Conservation (phyloP, 2,329 filamentous ascomycete species). For the Trichoderma atroviride region DNA sequence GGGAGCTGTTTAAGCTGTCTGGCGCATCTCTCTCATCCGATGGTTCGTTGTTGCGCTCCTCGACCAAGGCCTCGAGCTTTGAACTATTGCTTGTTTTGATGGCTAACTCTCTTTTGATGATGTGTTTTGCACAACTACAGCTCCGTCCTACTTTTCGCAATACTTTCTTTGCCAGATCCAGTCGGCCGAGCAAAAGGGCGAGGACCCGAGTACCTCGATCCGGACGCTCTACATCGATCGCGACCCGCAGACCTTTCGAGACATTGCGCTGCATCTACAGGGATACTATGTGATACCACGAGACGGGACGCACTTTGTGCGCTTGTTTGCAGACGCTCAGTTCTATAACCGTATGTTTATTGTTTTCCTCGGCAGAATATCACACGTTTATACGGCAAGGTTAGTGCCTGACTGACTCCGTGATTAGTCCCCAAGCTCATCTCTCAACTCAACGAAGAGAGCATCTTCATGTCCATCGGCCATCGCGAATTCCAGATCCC, state of each 20-base stretch:
- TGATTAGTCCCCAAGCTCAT: conserved; percentile 78
- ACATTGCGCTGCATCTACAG: conserved; percentile 89
- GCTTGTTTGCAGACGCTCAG: conserved; percentile 90
- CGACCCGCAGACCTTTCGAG: conserved; percentile 83
- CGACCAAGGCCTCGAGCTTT: neutral
- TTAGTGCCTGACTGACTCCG: neutral
- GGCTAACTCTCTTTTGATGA: neutral
- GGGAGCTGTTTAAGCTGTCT: conserved; percentile 71
- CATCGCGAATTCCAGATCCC: conserved; percentile 86
- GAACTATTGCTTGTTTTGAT: conserved; percentile 24
- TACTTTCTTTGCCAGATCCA: conserved; percentile 86
- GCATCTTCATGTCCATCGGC: conserved; percentile 90
- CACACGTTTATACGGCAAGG: neutral
- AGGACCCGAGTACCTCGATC: conserved; percentile 54
- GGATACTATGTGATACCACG: conserved; percentile 84
- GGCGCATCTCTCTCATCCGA: conserved; percentile 74
- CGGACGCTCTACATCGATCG: conserved; percentile 93
- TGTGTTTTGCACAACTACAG: conserved; percentile 55
- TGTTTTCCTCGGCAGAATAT: neutral
- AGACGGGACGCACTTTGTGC: conserved; percentile 86
- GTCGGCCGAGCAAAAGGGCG: conserved; percentile 60
- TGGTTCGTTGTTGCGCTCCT: conserved; percentile 51
- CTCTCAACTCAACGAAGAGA: conserved; percentile 86
- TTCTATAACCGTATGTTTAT: conserved; percentile 77
- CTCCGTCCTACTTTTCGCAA: conserved; percentile 93